Evolutionary conservation across 2,329 filamentous ascomycete species (phyloP).

Genomic region (Cladosporium sp.): DNA sequence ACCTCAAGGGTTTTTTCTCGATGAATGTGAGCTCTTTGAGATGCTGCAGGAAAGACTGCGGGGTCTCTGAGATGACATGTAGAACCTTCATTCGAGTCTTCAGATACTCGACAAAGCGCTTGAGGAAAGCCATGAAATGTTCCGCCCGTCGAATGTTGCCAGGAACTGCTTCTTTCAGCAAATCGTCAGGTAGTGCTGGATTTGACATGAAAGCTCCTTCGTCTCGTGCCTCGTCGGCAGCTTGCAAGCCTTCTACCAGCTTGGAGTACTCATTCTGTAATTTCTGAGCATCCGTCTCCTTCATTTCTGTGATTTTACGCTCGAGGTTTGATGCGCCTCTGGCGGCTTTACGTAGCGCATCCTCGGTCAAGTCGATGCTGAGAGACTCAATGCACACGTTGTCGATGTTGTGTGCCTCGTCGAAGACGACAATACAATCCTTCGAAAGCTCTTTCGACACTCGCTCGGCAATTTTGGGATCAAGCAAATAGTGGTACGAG

Average conservation of each 20-base stretch:
- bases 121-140: constrained; percentile 91
- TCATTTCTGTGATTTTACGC: constrained; percentile 87
- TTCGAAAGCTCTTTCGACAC: constrained; percentile 95
- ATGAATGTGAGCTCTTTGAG: constrained; percentile 96
- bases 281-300: constrained; percentile 89
- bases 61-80: constrained; percentile 95
- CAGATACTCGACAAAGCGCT: constrained; percentile 95
- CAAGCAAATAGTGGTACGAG: constrained; percentile 95
- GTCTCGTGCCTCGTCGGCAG: constrained; percentile 81
- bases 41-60: constrained; percentile 86
- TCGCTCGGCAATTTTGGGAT: constrained; percentile 94
- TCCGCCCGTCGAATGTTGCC: constrained; percentile 95
- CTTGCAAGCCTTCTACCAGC: constrained; percentile 83
- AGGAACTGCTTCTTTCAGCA: constrained; percentile 91
- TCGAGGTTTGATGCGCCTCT: constrained; percentile 88
- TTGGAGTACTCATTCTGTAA: constrained; percentile 94
- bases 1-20: constrained; percentile 88
- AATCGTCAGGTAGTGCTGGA: constrained; percentile 86
- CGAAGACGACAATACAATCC: constrained; percentile 97
- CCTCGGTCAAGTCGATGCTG: constrained; percentile 94
- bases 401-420: constrained; percentile 98
- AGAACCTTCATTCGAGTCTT: constrained; percentile 96
- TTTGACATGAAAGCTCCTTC: constrained; percentile 98
- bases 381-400: constrained; percentile 98
- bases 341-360: constrained; percentile 85